phyloP scores from a whole-genome alignment of 2,329 filamentous ascomycete genomes.

The Hypomyces perniciosus region DNA sequence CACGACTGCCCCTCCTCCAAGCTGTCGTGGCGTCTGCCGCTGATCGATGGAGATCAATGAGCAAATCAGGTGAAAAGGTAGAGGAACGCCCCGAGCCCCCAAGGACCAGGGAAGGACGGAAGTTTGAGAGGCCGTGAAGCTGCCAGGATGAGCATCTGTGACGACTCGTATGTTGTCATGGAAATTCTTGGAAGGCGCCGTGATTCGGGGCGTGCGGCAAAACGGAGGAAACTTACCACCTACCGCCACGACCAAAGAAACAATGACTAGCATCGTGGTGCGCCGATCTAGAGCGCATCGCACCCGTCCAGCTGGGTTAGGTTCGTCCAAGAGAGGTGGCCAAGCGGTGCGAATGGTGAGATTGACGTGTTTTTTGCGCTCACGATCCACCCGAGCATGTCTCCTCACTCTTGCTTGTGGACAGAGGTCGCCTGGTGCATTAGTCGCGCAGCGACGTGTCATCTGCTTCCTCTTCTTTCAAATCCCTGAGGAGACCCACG shows the following conservation, averaged over 20 bases:
- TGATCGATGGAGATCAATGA: background rate
- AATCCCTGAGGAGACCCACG: too few species aligned
- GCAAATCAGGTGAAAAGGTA: background rate
- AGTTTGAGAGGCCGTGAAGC: background rate
- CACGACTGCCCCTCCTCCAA: too few species aligned
- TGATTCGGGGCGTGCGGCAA: too few species aligned
- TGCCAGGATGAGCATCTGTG: background rate
- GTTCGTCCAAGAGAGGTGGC: conserved; percentile 16
- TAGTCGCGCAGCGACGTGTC: background rate
- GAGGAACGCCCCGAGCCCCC: background rate
- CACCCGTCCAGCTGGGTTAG: conserved; percentile 21
- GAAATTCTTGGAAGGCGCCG: background rate
- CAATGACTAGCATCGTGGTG: conserved; percentile 7
- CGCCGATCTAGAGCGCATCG: conserved; percentile 21
- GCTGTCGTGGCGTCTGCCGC: too few species aligned
- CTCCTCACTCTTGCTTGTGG: background rate
- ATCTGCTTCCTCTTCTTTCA: too few species aligned
- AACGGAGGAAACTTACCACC: background rate
- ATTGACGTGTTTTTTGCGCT: background rate
- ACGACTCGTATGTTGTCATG: background rate
- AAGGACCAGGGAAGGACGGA: background rate
- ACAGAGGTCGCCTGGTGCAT: background rate
- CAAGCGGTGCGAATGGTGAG: background rate
- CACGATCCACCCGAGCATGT: too few species aligned
- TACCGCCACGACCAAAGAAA: background rate